Evolutionary conservation across 495 filamentous ascomycete genomes (phyloP), one percentile per base, ranked within the genome.

Genomic region (Aspergillus hancockii): DNA sequence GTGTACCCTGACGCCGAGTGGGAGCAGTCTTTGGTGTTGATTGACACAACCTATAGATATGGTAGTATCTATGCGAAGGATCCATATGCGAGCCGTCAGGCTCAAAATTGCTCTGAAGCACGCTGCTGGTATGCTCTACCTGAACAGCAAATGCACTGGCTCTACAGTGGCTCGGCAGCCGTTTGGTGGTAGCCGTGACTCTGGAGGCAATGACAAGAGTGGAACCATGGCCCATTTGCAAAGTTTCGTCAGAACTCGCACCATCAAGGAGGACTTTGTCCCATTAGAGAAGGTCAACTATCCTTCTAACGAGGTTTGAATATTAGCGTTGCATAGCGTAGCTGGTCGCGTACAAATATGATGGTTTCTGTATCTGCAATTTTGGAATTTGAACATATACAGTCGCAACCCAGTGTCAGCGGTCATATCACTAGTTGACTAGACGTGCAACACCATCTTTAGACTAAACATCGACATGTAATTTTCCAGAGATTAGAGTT

Each of bases 131-230:
- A 94, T 93, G 92, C 71, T 94, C 85, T 76, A 81, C 85, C 68
- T 92, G 58, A 79, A 92, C 69, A 89, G 85, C 69, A 92, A 92
- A 79, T 86, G 82, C 64, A 92, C 90, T 8, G 90, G 88, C n/a
- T 86, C 90, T 2, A 87, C 90, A 23, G 87, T 92, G 5, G 90
- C 86, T 3, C 90, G 92, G 76, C 90, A 92, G 71, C 84, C 89
- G n/a, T 93, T 93, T 69, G 90, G 90, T 41, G 90, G 90, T 22
- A 83, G 85, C 54, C 79, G 90, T 43, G 86, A 86, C 12, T 89
- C 85, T 51, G 90, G 90, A 8, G 92, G 90, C 3, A 90, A 90
- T 63, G 90, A 93, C 67, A 93, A 92, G 78, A 88, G 88, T 8
- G 90, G 88, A 12, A 89, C 85, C 59, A 77, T 80, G 67, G 83